These are phyloP conservation scores for Malania oleifera DNA, from an alignment of 164 flowering plant species.

Conservation along the genomic window DNA sequence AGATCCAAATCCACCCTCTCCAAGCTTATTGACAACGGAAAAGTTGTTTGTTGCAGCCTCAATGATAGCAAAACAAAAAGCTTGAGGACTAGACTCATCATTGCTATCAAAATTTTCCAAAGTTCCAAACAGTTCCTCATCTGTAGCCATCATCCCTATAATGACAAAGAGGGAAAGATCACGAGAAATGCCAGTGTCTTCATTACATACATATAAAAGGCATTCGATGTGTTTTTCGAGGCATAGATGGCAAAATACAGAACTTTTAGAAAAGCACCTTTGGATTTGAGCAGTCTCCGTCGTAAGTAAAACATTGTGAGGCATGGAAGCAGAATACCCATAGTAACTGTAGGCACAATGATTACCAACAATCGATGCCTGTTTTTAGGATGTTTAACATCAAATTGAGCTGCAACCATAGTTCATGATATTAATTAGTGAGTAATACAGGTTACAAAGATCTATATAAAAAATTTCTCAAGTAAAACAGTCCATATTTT, in stretches of 20 bases:
- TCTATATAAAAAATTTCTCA: too few relatives aligned
- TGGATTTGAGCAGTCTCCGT: neutral
- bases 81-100: slow-evolving; percentile 14
- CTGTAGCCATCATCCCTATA: neutral
- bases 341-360: neutral
- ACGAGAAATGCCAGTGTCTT: neutral
- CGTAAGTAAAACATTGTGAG: neutral
- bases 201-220: neutral
- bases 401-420: neutral
- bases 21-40: slow-evolving; percentile 21
- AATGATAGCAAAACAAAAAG: slow-evolving; percentile 8
- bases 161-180: neutral
- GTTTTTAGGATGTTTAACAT: neutral
- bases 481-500: too few relatives aligned
- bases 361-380: neutral
- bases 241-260: neutral
- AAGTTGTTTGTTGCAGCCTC: slow-evolving; percentile 21
- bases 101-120: neutral
- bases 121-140: neutral
- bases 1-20: slow-evolving; percentile 27
- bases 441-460: too few relatives aligned
- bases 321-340: neutral
- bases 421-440: neutral
- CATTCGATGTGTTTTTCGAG: too few relatives aligned
- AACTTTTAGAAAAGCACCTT: neutral